Percentiles rank a stretch among this genome's conserved stretches.
These are phyloP conservation scores for Cercospora sesami DNA, from an alignment of 2,329 filamentous ascomycete genomes.

Conservation along the genomic window DNA sequence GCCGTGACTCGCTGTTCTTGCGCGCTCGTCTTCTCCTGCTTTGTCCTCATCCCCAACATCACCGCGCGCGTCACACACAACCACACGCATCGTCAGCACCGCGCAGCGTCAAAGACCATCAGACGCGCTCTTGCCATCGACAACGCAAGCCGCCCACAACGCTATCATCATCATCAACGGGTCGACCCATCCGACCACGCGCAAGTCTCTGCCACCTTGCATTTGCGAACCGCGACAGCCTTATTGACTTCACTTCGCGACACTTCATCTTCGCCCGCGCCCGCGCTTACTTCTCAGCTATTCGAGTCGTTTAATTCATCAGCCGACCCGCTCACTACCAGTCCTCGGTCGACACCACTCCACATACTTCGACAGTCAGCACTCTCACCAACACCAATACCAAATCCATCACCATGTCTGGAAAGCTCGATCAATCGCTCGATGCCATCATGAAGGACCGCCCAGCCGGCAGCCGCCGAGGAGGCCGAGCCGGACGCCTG, in stretches of 20 bases:
- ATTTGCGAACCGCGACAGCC: conserved; percentile 15
- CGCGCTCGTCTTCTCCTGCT: conserved; percentile 1
- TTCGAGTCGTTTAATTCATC: conserved; percentile 10
- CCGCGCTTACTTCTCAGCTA: conserved; percentile 21
- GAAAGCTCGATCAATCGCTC: conserved; percentile 94
- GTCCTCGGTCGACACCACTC: conserved; percentile 9
- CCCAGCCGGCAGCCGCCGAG: conserved; percentile 51
- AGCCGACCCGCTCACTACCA: conserved; percentile 11
- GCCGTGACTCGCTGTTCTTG: not conserved
- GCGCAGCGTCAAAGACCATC: conserved; percentile 16
- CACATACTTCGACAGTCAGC: conserved; percentile 2
- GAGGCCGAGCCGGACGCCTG: conserved; percentile 45
- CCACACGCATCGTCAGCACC: conserved; percentile 14
- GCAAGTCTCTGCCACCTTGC: conserved; percentile 22
- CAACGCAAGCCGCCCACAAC: not conserved
- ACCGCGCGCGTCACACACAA: conserved; percentile 9
- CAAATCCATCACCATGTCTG: conserved; percentile 66
- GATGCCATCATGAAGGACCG: conserved; percentile 91
- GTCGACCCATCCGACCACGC: conserved; percentile 7
- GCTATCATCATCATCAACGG: conserved; percentile 2
- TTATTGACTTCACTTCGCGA: conserved; percentile 14
- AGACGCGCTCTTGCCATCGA: conserved; percentile 13
- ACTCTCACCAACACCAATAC: conserved; percentile 18
- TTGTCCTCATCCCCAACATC: conserved; percentile 11
- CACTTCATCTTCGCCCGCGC: conserved; percentile 11